Base-by-base conservation (phyloP, 169 alveolate genomes). In the Plasmodium chabaudi region DNA sequence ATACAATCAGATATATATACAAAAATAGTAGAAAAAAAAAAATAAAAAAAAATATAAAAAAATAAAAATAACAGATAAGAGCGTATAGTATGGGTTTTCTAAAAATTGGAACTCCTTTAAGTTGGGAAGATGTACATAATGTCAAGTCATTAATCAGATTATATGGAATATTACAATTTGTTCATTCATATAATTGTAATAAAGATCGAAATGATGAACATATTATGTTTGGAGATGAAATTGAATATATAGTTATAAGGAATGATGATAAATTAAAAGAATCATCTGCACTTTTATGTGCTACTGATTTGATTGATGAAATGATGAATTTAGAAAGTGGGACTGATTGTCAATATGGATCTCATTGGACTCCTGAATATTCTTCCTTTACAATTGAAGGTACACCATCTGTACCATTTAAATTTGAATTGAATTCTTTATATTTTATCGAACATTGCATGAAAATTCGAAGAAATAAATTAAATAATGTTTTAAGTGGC, bases 341-440 rank as follows among this genome's bases (percentile, higher is more conserved):
- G 9, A 55, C 73, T 23, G 87, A 92, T 25, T 88, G 79, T 12
- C 51, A 57, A 39, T 44, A 65, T 67, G 93, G 82, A 56, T 86
- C 73, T 23, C 79, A 59, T 56, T 84, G 91, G 88, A 90, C 93
- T 77, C 96, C 96, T 17, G 96, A 94, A 65, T 94, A 84, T 65
- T 92, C 93, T 12, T 89, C 96, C 2, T 94, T 70, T 72, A 94
- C 93, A 75, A 75, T 94, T 42, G 96, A 94, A 56, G 94, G 92
- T 1, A 92, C 91, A 10, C 96, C 96, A 17, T 56, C 88, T 12
- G 88, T 87, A n/a, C 95, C 96, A 4, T 92, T 88, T 70, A 34
- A 67, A 49, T 68, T 94, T 72, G 88, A 86, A 15, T 49, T 72
- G 9, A 88, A 88, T 68, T 92, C 92, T 6, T 74, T 82, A 9